These are phyloP conservation scores for Miamiensis avidus DNA, from an alignment of 169 alveolate species.

Conservation along the genomic window DNA sequence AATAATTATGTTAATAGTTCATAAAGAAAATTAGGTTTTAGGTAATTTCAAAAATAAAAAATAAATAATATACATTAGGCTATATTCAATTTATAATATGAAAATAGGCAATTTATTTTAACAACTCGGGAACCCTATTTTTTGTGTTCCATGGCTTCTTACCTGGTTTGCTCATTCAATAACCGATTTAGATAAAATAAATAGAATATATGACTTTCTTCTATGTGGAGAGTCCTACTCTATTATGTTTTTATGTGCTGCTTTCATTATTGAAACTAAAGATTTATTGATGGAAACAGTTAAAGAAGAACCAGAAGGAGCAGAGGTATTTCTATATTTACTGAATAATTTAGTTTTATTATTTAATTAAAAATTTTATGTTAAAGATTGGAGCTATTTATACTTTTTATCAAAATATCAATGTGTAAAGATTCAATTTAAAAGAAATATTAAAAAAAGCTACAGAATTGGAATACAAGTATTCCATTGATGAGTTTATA, in stretches of 20 bases:
- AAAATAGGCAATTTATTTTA: constrained; percentile 7
- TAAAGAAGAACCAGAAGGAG: background rate
- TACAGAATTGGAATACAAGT: background rate
- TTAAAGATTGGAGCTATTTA: background rate
- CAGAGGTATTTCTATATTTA: background rate
- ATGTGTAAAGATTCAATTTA: too few species aligned
- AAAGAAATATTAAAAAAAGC: background rate
- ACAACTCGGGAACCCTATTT: constrained; percentile 41
- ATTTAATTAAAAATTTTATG: too few species aligned
- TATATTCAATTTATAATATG: background rate
- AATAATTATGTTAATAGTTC: constrained; percentile 8
- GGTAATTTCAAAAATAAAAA: background rate
- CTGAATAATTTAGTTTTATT: background rate
- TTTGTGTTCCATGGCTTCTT: constrained; percentile 55
- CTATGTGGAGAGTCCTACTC: constrained; percentile 43
- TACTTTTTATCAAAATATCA: background rate
- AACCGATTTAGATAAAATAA: constrained; percentile 22
- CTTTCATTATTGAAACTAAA: constrained; percentile 12
- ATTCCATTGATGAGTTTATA: too few species aligned
- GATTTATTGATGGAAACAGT: background rate
- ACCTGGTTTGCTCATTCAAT: constrained; percentile 66
- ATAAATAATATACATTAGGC: too few species aligned
- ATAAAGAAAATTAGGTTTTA: background rate
- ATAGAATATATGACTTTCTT: constrained; percentile 43
- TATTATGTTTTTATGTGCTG: constrained; percentile 39